phyloP scores from a whole-genome alignment of 139 green algal species.

The Pseudopediastrum boryanum region DNA sequence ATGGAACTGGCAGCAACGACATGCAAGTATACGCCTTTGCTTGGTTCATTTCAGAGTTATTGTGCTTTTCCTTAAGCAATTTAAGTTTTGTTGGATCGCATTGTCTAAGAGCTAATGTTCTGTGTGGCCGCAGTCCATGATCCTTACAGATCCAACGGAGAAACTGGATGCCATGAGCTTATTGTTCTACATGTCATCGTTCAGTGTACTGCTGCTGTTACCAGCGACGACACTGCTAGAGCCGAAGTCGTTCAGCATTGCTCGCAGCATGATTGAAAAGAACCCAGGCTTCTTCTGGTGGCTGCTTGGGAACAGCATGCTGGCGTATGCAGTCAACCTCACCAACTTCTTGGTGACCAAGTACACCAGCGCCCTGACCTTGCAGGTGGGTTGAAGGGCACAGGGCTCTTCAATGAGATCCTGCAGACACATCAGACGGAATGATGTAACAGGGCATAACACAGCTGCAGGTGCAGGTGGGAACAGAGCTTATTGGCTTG shows the following conservation, averaged over 20 bases:
- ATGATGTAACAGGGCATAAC: no score
- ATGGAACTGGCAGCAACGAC: no score
- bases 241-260: slow-evolving; percentile 41
- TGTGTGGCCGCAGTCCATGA: slow-evolving; percentile 53
- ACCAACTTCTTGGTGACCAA: slow-evolving; percentile 98
- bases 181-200: slow-evolving; percentile 92
- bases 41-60: no score
- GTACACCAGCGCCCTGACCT: slow-evolving; percentile 91
- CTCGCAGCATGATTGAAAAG: background rate
- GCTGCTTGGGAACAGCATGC: slow-evolving; percentile 82
- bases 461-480: no score
- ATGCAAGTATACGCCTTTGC: no score
- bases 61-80: no score
- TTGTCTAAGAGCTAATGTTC: background rate
- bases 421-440: background rate
- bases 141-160: slow-evolving; percentile 78
- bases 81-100: no score
- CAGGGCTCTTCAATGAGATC: no score
- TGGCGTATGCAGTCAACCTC: slow-evolving; percentile 97
- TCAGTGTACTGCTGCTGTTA: slow-evolving; percentile 75
- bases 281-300: slow-evolving; percentile 62
- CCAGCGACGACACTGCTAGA: slow-evolving; percentile 78
- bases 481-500: no score
- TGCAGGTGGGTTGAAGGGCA: slow-evolving; percentile 70
- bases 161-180: slow-evolving; percentile 92